These are phyloP conservation scores for Trypanosomatidae sp. DNA, from an alignment of 208 protist genomes.

Conservation along the genomic window DNA sequence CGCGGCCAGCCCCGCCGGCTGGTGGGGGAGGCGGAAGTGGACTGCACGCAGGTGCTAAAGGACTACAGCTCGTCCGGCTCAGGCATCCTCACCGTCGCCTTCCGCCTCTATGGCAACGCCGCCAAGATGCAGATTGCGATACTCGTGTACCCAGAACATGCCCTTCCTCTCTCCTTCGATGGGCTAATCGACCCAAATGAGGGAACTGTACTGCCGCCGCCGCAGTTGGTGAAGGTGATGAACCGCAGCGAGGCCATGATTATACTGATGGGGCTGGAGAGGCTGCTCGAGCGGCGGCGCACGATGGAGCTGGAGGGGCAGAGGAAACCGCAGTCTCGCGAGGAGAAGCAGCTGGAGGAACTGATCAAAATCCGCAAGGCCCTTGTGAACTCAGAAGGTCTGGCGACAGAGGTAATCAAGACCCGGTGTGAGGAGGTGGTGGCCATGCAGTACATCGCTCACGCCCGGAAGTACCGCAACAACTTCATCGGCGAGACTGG, in stretches of 20 bases:
- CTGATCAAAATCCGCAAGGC: constrained; percentile 62
- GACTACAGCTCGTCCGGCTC: constrained; percentile 31
- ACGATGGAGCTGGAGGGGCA: constrained; percentile 28
- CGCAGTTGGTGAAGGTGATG: constrained; percentile 53
- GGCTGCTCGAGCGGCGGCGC: constrained; percentile 67
- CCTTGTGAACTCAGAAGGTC: constrained; percentile 58
- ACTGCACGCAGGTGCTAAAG: constrained; percentile 60
- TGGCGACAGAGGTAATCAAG: constrained; percentile 54
- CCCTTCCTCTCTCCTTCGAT: constrained; percentile 62
- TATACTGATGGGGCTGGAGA: constrained; percentile 81
- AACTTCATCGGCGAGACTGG: constrained; percentile 79
- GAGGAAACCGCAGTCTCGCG: constrained; percentile 17
- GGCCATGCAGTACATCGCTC: constrained; percentile 62
- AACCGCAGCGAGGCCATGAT: constrained; percentile 70
- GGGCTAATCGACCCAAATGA: constrained; percentile 37
- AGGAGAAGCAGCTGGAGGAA: constrained; percentile 59
- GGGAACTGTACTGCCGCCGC: constrained; percentile 17
- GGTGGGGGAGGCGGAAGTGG: constrained; percentile 70
- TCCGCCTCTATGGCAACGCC: constrained; percentile 61
- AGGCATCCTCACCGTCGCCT: constrained; percentile 34
- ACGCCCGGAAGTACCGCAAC: constrained; percentile 62
- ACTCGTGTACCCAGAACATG: constrained; percentile 66
- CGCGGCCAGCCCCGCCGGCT: constrained; percentile 57
- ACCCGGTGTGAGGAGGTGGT: constrained; percentile 57
- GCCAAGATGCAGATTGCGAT: constrained; percentile 73